These are phyloP conservation scores for Pseudocercospora eumusae DNA, from an alignment of 2,329 filamentous ascomycete species.

Conservation along the genomic window DNA sequence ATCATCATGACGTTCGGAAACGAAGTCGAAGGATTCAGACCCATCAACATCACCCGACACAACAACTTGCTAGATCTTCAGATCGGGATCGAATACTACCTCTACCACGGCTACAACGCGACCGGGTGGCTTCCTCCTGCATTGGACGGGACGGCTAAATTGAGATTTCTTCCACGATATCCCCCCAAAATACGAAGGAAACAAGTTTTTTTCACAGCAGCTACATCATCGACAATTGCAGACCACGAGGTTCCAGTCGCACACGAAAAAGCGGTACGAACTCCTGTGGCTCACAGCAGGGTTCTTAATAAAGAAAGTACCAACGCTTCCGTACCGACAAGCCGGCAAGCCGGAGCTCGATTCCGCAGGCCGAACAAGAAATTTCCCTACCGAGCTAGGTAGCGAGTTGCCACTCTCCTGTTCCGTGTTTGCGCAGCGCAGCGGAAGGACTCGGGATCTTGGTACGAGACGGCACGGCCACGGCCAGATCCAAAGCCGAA, in stretches of 20 bases:
- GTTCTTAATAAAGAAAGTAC: conserved; percentile 1
- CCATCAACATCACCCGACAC: background rate
- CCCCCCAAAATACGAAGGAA: conserved; percentile 1
- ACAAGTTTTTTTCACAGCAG: conserved; percentile 1
- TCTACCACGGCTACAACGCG: background rate
- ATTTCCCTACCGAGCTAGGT: no score
- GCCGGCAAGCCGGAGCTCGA: background rate
- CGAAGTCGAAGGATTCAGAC: background rate
- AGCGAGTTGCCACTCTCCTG: no score
- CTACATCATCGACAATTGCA: background rate
- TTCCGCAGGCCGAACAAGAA: background rate
- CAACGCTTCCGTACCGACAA: background rate
- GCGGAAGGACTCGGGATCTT: background rate
- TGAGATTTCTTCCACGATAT: conserved; percentile 1
- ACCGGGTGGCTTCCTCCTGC: background rate
- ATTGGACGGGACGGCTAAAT: conserved; percentile 5
- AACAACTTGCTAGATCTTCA: background rate
- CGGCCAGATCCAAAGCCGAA: background rate
- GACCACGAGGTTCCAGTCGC: background rate
- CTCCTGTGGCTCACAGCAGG: background rate
- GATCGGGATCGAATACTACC: background rate
- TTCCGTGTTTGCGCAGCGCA: background rate
- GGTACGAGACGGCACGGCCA: background rate
- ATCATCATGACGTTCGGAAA: background rate
- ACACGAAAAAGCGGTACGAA: background rate